Evolutionary conservation across 2,329 filamentous ascomycete species (phyloP), one percentile per base, ranked within the genome.

Genomic region (Stachybotrys echinatus): DNA sequence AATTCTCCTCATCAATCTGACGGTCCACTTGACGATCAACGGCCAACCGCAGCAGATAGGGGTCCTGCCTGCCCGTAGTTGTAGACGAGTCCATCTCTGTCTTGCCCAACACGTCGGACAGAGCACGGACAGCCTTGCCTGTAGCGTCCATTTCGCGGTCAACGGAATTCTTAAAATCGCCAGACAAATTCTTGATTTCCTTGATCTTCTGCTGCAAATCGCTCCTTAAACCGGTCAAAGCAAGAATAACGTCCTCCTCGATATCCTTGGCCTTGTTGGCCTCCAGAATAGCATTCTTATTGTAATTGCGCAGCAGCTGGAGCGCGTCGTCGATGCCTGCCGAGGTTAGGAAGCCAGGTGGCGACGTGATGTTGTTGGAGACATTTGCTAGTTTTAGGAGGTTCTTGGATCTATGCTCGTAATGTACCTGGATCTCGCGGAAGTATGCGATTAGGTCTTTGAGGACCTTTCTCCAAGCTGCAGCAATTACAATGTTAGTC

Each of bases 181-280:
- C 88, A 6, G 90, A 88, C 17, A 99, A 75, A 57, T 84, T 87
- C 72, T 95, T 96, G 73, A 99, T 99, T 71, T 99, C 94, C 70
- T 97, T 99, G 68, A 95, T 95, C 74, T 99, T 99, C 66, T 95
- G 90, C 54, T 88, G 87, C 18, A 99, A 75, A 67, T 99, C 94
- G 61, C 85, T 92, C 51, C 94, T 78, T 48, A 99, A 74, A 1
- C 91, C 91, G 2, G 86, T 90, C 50, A 99, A 75, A 48, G 92
- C 91, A 47, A 89, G 76, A 55, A 97, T 90, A 44, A 99, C 91
- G 63, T 97, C 92, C 54, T 85, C 85, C 65, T 97, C 90, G 50
- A 96, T 92, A 54, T 96, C 91, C 50, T 81, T 85, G 3, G 92
- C 90, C 71, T 96, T 96, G 69, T 87, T 90, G 14, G 90, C 84